Conservation (phyloP, 768 basidiomycete genomes). For the Xanthoconium stramineum region DNA sequence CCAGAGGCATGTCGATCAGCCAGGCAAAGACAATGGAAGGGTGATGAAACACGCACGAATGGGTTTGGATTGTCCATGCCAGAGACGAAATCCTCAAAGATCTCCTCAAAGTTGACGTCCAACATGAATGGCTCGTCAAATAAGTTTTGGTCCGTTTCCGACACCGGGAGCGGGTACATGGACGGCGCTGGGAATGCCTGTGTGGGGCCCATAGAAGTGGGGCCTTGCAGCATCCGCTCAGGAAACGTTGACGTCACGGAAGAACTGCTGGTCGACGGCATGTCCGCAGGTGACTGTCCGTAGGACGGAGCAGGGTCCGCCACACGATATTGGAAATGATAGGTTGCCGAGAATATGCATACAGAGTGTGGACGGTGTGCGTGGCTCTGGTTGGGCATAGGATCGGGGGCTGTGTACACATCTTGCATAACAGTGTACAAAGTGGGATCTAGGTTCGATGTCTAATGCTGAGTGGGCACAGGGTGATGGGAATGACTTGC, state of each 20-base stretch:
- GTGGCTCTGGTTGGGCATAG: conserved; percentile 18
- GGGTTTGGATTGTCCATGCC: conserved; percentile 26
- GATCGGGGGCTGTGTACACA: conserved; percentile 37
- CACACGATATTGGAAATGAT: conserved; percentile 49
- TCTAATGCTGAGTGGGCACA: background rate
- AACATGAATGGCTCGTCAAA: conserved; percentile 30
- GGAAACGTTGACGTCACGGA: conserved; percentile 17
- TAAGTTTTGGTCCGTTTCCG: conserved; percentile 20
- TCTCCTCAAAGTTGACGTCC: conserved; percentile 28
- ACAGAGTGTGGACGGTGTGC: conserved; percentile 26
- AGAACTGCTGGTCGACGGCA: conserved; percentile 6
- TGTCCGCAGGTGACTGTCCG: conserved; percentile 10
- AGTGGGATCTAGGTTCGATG: conserved; percentile 54
- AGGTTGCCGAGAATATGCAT: conserved; percentile 54
- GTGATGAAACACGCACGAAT: conserved; percentile 29
- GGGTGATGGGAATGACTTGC: conserved; percentile 34
- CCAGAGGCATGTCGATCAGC: conserved; percentile 5
- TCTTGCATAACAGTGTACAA: conserved; percentile 66
- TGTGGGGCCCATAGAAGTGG: background rate
- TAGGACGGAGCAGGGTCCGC: conserved; percentile 6
- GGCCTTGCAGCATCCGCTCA: conserved; percentile 1
- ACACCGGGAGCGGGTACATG: background rate
- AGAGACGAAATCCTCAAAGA: conserved; percentile 26
- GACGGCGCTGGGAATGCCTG: conserved; percentile 2
- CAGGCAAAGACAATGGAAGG: background rate